Evolutionary conservation across 441 rosid genomes (phyloP), one percentile per base, ranked within the genome.

Genomic region (Eruca vesicaria): DNA sequence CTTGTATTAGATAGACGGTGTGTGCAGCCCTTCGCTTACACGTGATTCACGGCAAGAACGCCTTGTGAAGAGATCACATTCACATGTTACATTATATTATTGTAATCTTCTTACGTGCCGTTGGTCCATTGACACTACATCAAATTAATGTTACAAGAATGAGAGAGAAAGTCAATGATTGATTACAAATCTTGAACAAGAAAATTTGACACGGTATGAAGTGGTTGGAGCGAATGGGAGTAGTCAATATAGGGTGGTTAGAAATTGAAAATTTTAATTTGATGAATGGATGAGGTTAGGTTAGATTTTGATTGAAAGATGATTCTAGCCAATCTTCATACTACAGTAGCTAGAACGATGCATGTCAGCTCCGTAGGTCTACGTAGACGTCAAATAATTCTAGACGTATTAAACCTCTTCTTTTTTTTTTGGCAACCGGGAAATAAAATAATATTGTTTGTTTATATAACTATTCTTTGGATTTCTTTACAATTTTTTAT

Each of bases 11-110:
- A 11, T 21, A 53, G 31, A 11, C 31, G 31, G 59, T 6, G 61
- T 56, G 63, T 14, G 14, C 15, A 50, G 11, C 16, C 18, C 62
- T n/a, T 9, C 43, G 9, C 4, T 32, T 18, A 62, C 50, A 62
- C 66, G 66, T 62, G 66, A 62, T 14, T 20, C 66, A 36, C 66
- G 66, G 26, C 21, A 15, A 59, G 20, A 59, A 29, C 21, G 63
- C 38, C 20, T 59, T 59, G 63, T 59, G 11, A 15, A 31, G 38
- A 29, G 38, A 29, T 57, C 63, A n/a, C 20, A 28, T n/a, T 29
- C 63, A 59, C 63, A 59, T 29, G 33, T 58, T 58, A 31, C 20
- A 3, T n/a, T 28, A 5, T 15, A 59, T 3, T 29, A 29, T 8
- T 59, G 7, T 59, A 7, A 9, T 31, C 63, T 29, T 12, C 7